These are phyloP conservation scores for Phytophthora meadii DNA, from an alignment of 352 stramenopile genomes.

Conservation along the genomic window DNA sequence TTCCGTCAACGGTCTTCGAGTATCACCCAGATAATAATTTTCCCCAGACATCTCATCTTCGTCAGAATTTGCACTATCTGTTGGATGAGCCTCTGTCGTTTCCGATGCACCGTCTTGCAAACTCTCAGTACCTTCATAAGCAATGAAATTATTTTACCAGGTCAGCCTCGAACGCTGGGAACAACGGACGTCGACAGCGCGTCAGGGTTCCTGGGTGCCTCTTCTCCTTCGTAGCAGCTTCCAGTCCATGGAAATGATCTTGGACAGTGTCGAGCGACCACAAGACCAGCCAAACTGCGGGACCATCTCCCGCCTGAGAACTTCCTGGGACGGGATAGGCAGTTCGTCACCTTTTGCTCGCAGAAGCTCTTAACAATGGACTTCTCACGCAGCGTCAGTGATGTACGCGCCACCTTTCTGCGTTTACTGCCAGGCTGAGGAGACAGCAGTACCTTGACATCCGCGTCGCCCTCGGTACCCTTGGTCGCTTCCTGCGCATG, in stretches of 20 bases:
- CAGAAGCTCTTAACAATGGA: conserved; percentile 80
- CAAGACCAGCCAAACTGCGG: conserved; percentile 67
- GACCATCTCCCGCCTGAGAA: conserved; percentile 59
- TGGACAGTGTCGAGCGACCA: conserved; percentile 77
- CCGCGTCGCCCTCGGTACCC: background rate
- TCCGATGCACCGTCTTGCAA: background rate
- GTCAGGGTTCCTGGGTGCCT: conserved; percentile 68
- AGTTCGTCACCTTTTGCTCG: conserved; percentile 66
- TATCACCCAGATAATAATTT: conserved; percentile 1
- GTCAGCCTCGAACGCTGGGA: conserved; percentile 73
- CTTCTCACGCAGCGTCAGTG: conserved; percentile 78
- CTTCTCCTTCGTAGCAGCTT: conserved; percentile 43
- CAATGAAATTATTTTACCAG: conserved; percentile 50
- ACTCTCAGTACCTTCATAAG: conserved; percentile 24
- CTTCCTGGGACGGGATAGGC: conserved; percentile 68
- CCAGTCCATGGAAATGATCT: conserved; percentile 79
- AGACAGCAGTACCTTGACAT: background rate
- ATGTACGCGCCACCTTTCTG: conserved; percentile 46
- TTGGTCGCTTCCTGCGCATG: background rate
- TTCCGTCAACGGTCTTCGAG: conserved; percentile 50
- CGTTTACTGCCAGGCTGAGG: conserved; percentile 21
- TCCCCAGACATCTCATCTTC: background rate
- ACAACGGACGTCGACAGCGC: conserved; percentile 71
- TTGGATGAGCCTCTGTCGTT: background rate
- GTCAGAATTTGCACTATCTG: background rate